A percentile compares a stretch with the other conserved stretches of the same genome.
Conservation (phyloP, 768 basidiomycete species). For the Ramaria sp. region DNA sequence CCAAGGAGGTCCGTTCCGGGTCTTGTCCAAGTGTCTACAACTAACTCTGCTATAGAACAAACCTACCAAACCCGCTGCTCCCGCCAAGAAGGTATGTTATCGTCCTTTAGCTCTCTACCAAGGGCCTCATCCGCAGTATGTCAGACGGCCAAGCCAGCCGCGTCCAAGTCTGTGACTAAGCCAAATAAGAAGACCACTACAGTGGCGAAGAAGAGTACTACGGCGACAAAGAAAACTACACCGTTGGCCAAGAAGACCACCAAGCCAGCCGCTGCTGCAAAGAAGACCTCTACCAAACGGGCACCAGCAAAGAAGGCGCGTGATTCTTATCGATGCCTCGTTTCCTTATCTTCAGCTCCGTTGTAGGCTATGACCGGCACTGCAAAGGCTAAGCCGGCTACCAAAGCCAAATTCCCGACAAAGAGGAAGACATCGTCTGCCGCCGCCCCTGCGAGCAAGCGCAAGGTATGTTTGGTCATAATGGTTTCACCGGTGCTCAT, state of each 20-base stretch:
- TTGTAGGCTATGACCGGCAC: slow-evolving; percentile 42
- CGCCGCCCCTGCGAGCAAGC: slow-evolving; percentile 1
- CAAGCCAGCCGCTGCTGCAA: slow-evolving; percentile 26
- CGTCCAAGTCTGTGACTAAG: slow-evolving; percentile 18
- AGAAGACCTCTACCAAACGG: slow-evolving; percentile 34
- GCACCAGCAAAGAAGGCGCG: slow-evolving; percentile 55
- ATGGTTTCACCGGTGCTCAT: neutral
- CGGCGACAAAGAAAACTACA: slow-evolving; percentile 16
- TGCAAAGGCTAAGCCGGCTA: slow-evolving; percentile 23
- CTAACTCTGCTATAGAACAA: slow-evolving; percentile 21
- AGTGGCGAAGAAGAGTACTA: slow-evolving; percentile 20
- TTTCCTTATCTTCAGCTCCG: neutral
- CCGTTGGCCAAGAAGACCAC: slow-evolving; percentile 24
- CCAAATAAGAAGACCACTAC: slow-evolving; percentile 35
- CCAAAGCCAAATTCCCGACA: slow-evolving; percentile 17
- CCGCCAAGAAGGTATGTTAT: neutral
- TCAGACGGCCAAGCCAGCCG: slow-evolving; percentile 17
- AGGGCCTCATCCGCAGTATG: slow-evolving; percentile 26
- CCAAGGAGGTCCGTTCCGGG: slow-evolving; percentile 45
- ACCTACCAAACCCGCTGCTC: slow-evolving; percentile 18
- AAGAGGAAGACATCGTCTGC: slow-evolving; percentile 18
- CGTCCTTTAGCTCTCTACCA: slow-evolving; percentile 8
- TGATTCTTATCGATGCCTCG: neutral
- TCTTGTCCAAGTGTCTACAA: neutral
- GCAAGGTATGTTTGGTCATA: slow-evolving; percentile 16